These are phyloP conservation scores for Coemansia aciculifera DNA, from an alignment of 192 early-diverging fungal species.

Conservation along the genomic window DNA sequence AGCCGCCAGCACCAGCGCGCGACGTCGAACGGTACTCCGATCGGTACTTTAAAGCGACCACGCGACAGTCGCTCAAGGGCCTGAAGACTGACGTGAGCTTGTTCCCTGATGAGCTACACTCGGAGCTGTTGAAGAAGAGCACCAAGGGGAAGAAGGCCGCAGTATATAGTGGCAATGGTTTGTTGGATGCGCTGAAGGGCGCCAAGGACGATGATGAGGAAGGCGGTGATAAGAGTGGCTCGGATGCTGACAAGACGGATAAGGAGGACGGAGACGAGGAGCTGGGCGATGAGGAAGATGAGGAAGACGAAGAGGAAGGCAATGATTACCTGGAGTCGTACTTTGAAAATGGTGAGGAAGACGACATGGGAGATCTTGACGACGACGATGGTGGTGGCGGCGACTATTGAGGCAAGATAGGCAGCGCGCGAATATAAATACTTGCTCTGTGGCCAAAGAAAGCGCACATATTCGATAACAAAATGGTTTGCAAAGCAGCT, in stretches of 20 bases:
- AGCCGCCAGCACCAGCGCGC: constrained; percentile 29
- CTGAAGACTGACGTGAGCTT: constrained; percentile 34
- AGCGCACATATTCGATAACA: not conserved
- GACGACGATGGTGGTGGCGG: constrained; percentile 52
- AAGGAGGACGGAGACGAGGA: constrained; percentile 28
- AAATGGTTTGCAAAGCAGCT: not conserved
- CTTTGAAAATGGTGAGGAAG: constrained; percentile 56
- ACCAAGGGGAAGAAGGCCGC: constrained; percentile 22
- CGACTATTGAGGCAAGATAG: constrained; percentile 20
- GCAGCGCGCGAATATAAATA: not conserved
- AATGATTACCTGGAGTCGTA: constrained; percentile 55
- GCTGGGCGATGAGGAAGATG: constrained; percentile 21
- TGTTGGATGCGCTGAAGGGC: constrained; percentile 31
- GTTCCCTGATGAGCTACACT: constrained; percentile 53
- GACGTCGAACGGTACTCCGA: constrained; percentile 55
- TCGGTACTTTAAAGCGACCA: constrained; percentile 25
- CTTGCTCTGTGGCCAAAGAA: not conserved
- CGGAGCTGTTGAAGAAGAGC: constrained; percentile 31
- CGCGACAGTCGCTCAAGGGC: constrained; percentile 27
- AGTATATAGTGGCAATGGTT: constrained; percentile 13
- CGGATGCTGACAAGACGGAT: constrained; percentile 14
- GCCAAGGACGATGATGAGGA: constrained; percentile 39
- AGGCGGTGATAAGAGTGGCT: constrained; percentile 12
- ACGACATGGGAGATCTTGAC: constrained; percentile 51
- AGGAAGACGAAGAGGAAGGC: constrained; percentile 50